phyloP scores from a whole-genome alignment of 2,329 filamentous ascomycete species.

The Beauveria rudraprayagi region DNA sequence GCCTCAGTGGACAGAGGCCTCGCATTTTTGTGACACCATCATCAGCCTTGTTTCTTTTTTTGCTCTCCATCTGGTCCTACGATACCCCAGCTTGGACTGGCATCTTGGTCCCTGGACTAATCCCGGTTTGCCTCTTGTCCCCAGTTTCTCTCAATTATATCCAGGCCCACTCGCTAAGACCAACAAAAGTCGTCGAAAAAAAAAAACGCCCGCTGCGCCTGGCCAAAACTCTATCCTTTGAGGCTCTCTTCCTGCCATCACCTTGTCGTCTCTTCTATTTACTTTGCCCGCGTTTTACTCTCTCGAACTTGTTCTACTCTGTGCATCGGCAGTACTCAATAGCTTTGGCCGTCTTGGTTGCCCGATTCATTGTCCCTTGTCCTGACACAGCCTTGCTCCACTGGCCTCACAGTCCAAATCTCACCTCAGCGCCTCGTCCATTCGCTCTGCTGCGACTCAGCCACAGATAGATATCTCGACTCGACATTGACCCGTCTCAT shows the following conservation, averaged over 20 bases:
- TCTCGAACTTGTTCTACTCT: background rate
- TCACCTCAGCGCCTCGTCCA: background rate
- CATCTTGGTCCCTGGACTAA: background rate
- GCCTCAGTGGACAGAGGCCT: background rate
- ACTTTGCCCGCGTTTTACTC: background rate
- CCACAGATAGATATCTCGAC: background rate
- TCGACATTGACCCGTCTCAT: background rate
- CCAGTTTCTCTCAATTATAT: background rate
- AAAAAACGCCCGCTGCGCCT: background rate
- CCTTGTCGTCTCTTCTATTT: background rate
- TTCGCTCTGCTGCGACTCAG: background rate
- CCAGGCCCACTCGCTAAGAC: constrained; percentile 2
- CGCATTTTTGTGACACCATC: background rate
- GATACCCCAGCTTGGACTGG: background rate
- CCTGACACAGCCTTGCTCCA: background rate
- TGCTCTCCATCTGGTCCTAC: background rate
- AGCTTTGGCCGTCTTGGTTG: background rate
- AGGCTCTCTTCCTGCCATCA: background rate
- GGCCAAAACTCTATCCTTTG: constrained; percentile 5
- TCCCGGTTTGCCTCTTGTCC: constrained; percentile 1
- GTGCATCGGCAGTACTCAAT: background rate
- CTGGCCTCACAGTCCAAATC: constrained; percentile 1
- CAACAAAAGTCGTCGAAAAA: constrained; percentile 7
- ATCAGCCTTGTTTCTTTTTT: background rate
- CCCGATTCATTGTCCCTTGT: background rate